Evolutionary conservation across 345 rosid species (phyloP).

Genomic region (Adansonia digitata): DNA sequence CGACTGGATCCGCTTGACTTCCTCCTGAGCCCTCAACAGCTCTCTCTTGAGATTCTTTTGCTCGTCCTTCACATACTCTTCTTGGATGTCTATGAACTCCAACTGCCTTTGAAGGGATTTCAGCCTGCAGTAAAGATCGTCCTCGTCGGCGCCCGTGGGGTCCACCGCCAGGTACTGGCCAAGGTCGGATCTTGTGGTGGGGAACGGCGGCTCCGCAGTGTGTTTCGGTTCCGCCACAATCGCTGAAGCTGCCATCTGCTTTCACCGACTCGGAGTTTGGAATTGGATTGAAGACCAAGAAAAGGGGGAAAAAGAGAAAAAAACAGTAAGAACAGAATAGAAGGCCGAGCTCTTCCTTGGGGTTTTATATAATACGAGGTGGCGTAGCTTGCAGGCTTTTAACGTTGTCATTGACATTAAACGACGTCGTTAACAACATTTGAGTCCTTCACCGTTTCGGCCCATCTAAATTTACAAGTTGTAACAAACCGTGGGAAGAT

Average conservation of each 20-base stretch:
- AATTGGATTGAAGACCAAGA: conserved; percentile 6
- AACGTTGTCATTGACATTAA: neutral
- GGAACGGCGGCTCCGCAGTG: conserved; percentile 20
- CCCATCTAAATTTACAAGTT: no score
- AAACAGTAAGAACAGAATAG: neutral
- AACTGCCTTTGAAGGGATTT: conserved; percentile 78
- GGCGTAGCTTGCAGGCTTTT: neutral
- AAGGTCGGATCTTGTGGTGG: conserved; percentile 20
- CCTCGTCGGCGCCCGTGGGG: conserved; percentile 42
- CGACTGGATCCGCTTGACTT: conserved; percentile 95
- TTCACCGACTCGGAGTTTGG: neutral
- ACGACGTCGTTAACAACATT: neutral
- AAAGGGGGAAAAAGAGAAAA: no score
- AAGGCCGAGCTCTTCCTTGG: no score
- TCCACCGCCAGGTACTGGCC: conserved; percentile 16
- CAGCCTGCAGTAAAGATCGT: conserved; percentile 75
- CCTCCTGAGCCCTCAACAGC: conserved; percentile 89
- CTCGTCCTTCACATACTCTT: conserved; percentile 95
- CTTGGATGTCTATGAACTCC: conserved; percentile 91
- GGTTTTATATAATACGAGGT: neutral
- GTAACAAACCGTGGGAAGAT: no score
- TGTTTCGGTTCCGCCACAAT: conserved; percentile 60
- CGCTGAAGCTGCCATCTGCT: conserved; percentile 46
- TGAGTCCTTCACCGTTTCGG: no score
- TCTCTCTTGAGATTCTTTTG: conserved; percentile 91